Conservation (phyloP, 163 green algal species). For the Scenedesmus sp. region DNA sequence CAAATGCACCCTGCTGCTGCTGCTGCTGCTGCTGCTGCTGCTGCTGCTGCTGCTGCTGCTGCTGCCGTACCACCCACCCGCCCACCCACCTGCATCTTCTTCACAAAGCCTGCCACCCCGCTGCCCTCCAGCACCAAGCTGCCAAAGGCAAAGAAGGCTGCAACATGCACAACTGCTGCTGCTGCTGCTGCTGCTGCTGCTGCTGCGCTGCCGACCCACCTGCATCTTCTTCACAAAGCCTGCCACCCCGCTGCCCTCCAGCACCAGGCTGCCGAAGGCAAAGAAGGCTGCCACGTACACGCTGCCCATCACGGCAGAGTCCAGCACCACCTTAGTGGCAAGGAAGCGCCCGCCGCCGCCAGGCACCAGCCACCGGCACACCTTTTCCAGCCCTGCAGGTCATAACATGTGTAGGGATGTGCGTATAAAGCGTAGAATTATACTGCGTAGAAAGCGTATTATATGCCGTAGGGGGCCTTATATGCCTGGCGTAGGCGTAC, state of each 20-base stretch:
- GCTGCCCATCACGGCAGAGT: constrained; percentile 68
- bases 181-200: not conserved
- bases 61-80: not conserved
- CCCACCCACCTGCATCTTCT: constrained; percentile 56
- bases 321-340: constrained; percentile 62
- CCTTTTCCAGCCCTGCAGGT: not conserved
- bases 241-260: constrained; percentile 54
- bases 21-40: not conserved
- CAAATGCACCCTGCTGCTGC: not conserved
- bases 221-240: constrained; percentile 60
- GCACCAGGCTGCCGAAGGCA: constrained; percentile 56
- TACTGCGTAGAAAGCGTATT: no score
- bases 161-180: not conserved
- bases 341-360: constrained; percentile 51
- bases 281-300: constrained; percentile 73
- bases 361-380: not conserved
- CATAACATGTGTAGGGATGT: no score
- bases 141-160: constrained; percentile 53
- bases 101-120: not conserved
- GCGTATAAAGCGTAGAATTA: no score
- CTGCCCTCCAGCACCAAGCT: constrained; percentile 55
- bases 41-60: not conserved
- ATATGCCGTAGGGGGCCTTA: no score
- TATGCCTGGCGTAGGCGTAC: no score
- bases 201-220: not conserved